Evolutionary conservation across 176 grass and related monocot genomes (phyloP).

Genomic region (Sorghum bicolor): Sorghum_bicolor_NCBIv3 NC_012870.2:66722001-66722500

Average conservation of each 20-base stretch:
- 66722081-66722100: slow-evolving; percentile 95
- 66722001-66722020: slow-evolving; percentile 99
- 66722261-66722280: not conserved
- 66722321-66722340: not conserved
- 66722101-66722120: slow-evolving; percentile 97
- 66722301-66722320: not conserved
- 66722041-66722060: slow-evolving; percentile 99
- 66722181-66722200: slow-evolving; percentile 1
- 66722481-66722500: slow-evolving; percentile 84
- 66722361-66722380: not conserved
- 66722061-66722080: slow-evolving; percentile 85
- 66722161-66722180: slow-evolving; percentile 1
- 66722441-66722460: slow-evolving; percentile 98
- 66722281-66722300: not conserved
- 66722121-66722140: slow-evolving; percentile 25
- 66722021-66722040: slow-evolving; percentile 96
- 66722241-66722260: not conserved
- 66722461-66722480: slow-evolving; percentile 97
- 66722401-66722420: slow-evolving; percentile 54
- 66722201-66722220: not conserved
- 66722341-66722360: slow-evolving; percentile 6
- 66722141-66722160: slow-evolving; percentile 5
- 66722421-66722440: slow-evolving; percentile 99
- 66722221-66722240: not conserved
- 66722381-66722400: slow-evolving; percentile 5